A percentile compares a stretch with the other conserved stretches of the same genome.
These are phyloP conservation scores for Dactylonectria estremocensis DNA, from an alignment of 2,329 filamentous ascomycete genomes.

Conservation along the genomic window DNA sequence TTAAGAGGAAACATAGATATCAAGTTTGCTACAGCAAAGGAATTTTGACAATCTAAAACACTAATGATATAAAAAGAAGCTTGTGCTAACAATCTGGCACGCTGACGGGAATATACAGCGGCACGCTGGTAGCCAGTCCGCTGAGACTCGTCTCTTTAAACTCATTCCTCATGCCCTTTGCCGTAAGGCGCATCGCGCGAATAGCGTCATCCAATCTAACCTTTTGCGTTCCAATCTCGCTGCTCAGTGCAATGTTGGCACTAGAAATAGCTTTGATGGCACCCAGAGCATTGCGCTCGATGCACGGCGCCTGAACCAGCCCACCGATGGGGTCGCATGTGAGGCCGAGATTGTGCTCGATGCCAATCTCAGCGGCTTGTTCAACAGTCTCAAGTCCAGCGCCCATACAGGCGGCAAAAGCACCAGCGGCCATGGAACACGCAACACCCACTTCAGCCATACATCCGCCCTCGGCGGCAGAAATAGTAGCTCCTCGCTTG, in stretches of 20 bases:
- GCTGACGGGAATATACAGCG: constrained; percentile 65
- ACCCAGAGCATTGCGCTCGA: constrained; percentile 66
- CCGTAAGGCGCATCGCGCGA: constrained; percentile 65
- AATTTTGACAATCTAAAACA: neutral
- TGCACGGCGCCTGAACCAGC: constrained; percentile 66
- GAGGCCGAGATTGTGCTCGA: constrained; percentile 66
- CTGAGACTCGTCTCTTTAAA: constrained; percentile 69
- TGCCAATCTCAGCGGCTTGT: constrained; percentile 67
- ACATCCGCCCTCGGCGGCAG: constrained; percentile 66
- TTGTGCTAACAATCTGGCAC: constrained; percentile 63
- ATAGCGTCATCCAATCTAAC: constrained; percentile 67
- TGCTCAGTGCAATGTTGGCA: constrained; percentile 64
- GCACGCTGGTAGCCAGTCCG: constrained; percentile 65
- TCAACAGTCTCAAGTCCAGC: constrained; percentile 66
- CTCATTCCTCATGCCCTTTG: constrained; percentile 67
- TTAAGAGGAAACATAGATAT: too few relatives aligned
- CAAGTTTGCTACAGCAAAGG: too few relatives aligned
- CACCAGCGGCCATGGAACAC: constrained; percentile 67
- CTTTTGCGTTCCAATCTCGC: constrained; percentile 62
- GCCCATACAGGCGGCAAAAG: constrained; percentile 67
- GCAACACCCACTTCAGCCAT: constrained; percentile 70
- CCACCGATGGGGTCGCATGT: constrained; percentile 67
- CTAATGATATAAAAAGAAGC: neutral
- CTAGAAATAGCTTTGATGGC: constrained; percentile 67
- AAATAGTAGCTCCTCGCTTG: constrained; percentile 67